Evolutionary conservation across 1,139 yeast genomes (phyloP), one percentile per base, ranked within the genome.

Genomic region (Spencermartinsiella ligniputridi): DNA sequence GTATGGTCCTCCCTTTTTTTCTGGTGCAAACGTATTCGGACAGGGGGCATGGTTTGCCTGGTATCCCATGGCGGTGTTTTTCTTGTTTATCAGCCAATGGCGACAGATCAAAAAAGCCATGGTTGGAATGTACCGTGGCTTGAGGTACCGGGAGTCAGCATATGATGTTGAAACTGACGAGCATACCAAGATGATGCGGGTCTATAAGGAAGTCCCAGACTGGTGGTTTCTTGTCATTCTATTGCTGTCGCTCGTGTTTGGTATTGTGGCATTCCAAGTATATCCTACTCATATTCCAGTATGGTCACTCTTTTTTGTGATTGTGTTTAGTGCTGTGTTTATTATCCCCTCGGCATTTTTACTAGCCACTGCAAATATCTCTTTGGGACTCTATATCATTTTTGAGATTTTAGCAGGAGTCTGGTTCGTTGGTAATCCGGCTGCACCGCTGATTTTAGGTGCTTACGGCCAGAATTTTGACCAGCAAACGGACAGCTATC

Each of bases 171-270:
- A 52, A 73, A 30, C 71, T 24, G 84, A 79, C 52, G 77, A 82
- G 0, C 81, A 78, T 49, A 69, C 75, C 35, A 66, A 68, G 44
- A 73, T 76, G 75, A 77, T 78, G 80, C 52, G 68, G 21, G 64
- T 63, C 19, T 77, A 76, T 57, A 69, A 68, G 30, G 85, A 79
- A 52, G 83, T 78, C 27, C 83, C 84, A 15, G 81, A 77, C 11
- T 22, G 25, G 25, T 22, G 25, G 9, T 22, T 22, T 22, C 25
- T 22, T 6, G 9, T 22, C 11, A 71, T 79, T 3, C 55, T 79
- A 41, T 78, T 70, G 24, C 6, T 79, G 49, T 76, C 76, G 56
- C 67, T 78, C 78, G 77, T 18, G 49, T 75, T 42, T 39, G 80
- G 80, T 58, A 44, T 44, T 29, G 24, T 42, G 2, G 45, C 45